These are phyloP conservation scores for Dactylonectria macrodidyma DNA, from an alignment of 2,329 filamentous ascomycete species.

Conservation along the genomic window DNA sequence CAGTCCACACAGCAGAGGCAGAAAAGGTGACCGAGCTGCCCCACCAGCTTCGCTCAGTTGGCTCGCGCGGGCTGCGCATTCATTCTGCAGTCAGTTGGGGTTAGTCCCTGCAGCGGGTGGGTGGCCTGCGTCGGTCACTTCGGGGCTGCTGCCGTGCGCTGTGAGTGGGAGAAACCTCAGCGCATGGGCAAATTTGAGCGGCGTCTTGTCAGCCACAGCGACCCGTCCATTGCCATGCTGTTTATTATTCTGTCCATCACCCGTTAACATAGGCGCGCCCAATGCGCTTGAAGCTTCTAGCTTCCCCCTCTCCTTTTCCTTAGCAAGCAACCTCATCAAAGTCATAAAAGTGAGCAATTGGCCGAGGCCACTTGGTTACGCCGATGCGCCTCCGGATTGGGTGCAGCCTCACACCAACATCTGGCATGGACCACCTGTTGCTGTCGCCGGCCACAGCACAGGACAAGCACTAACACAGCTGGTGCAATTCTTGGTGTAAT, in stretches of 20 bases:
- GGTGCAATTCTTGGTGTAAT: slow-evolving; percentile 14
- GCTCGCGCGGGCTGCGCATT: slow-evolving; percentile 2
- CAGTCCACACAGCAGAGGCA: neutral
- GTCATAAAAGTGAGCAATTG: slow-evolving; percentile 18
- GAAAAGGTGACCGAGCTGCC: slow-evolving; percentile 1
- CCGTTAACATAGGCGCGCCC: slow-evolving; percentile 6
- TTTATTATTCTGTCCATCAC: slow-evolving; percentile 12
- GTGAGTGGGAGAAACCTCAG: slow-evolving; percentile 22
- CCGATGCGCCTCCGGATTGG: slow-evolving; percentile 40
- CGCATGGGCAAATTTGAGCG: slow-evolving; percentile 25
- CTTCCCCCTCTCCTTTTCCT: neutral
- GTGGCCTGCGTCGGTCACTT: slow-evolving; percentile 2
- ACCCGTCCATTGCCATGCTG: slow-evolving; percentile 8
- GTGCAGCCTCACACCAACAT: slow-evolving; percentile 33
- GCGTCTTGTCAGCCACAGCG: slow-evolving; percentile 10
- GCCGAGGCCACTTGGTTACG: slow-evolving; percentile 23
- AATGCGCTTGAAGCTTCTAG: slow-evolving; percentile 18
- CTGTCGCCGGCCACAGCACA: slow-evolving; percentile 10
- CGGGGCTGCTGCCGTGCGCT: slow-evolving; percentile 1
- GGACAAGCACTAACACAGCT: slow-evolving; percentile 12
- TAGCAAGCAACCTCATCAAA: slow-evolving; percentile 23
- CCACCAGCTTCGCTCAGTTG: slow-evolving; percentile 1
- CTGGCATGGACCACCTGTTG: slow-evolving; percentile 28
- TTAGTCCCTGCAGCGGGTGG: neutral
- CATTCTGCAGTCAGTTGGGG: neutral